Evolutionary conservation across 2,329 filamentous ascomycete genomes (phyloP).

Genomic region (Akanthomyces lecanii): DNA sequence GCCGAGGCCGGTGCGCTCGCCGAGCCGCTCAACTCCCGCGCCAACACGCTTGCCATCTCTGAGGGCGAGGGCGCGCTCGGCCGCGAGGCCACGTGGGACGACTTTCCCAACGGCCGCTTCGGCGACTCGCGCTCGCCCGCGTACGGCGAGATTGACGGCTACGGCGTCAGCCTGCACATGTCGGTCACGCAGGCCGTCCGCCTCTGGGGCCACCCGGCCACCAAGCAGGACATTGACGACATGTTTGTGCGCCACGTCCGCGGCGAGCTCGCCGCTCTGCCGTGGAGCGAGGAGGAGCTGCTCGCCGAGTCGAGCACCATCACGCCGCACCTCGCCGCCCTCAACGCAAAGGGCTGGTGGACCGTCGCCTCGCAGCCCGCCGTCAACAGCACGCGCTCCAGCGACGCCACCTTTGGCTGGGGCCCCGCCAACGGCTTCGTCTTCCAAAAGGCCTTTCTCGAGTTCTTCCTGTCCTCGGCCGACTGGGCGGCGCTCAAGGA

Average conservation of each 20-base stretch:
- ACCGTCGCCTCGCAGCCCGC: slow-evolving; percentile 93
- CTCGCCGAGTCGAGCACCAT: slow-evolving; percentile 82
- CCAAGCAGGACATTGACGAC: slow-evolving; percentile 65
- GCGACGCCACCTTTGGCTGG: slow-evolving; percentile 83
- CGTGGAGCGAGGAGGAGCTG: slow-evolving; percentile 89
- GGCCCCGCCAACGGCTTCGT: slow-evolving; percentile 89
- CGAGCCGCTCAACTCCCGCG: slow-evolving; percentile 69
- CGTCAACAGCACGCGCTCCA: slow-evolving; percentile 77
- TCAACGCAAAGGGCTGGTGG: slow-evolving; percentile 89
- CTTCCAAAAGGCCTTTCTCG: slow-evolving; percentile 97
- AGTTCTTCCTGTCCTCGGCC: slow-evolving; percentile 77
- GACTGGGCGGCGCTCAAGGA: slow-evolving; percentile 68
- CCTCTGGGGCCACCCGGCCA: slow-evolving; percentile 78
- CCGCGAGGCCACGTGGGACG: slow-evolving; percentile 96
- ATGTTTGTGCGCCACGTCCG: slow-evolving; percentile 79
- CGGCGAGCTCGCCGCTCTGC: slow-evolving; percentile 75
- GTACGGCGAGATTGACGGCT: slow-evolving; percentile 96
- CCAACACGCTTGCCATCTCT: slow-evolving; percentile 86
- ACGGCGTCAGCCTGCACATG: slow-evolving; percentile 92
- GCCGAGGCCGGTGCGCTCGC: slow-evolving; percentile 73
- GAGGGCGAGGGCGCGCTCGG: slow-evolving; percentile 88
- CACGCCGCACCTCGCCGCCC: slow-evolving; percentile 63
- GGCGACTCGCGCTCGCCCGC: slow-evolving; percentile 89
- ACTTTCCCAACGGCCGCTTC: slow-evolving; percentile 95
- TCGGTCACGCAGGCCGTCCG: slow-evolving; percentile 76